Base-by-base conservation (phyloP, 768 basidiomycete species). In the Lactarius pseudohatsudake region DNA sequence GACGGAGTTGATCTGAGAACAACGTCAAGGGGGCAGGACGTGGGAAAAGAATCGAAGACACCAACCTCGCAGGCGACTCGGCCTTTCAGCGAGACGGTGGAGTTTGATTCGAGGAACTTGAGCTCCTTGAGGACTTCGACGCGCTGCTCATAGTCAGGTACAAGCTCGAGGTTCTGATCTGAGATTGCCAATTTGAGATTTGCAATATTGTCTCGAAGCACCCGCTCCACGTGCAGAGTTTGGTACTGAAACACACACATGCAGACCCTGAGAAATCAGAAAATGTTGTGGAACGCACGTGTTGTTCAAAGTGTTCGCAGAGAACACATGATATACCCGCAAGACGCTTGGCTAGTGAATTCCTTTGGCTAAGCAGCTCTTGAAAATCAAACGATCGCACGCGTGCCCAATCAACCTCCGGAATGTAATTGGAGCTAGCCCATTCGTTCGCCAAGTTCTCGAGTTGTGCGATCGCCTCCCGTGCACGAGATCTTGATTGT, bases 111-210 rank as follows among this genome's bases (percentile, higher is more conserved):
- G 72, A 99, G 92, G 75, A 98, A 97, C 69, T 91, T 88, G 28
- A 99, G 83, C 55, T 92, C 91, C 72, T 94, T 89, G 53, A 99
- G 81, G 4, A 98, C 96, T 47, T 85, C 88, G 40, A 98, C 88
- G 32, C 96, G 83, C 74, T 96, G 94, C 75, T 98, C 94, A 76
- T 98, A 99, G 75, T 99, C 97, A 7, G 97, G 97, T 40, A 98
- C 84, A 20, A 98, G 84, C 73, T 97, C 97, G 65, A 98, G 79
- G 74, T 99, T 99, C 75, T 99, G 94, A 73, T 98, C 97, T 4
- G 96, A 98, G 34, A 98, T 86, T 2, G 90, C 88, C 50, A 91
- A 81, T 73, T 92, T 95, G 62, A 99, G 81, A 40, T 81, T 78
- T 1, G 86, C 86, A 64, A 99, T 89, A 70, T 87, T 90, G 41